Percentiles rank a stretch among this genome's conserved stretches.
These are phyloP conservation scores for Apiospora sp. DNA, from an alignment of 2,329 filamentous ascomycete genomes.

Conservation along the genomic window DNA sequence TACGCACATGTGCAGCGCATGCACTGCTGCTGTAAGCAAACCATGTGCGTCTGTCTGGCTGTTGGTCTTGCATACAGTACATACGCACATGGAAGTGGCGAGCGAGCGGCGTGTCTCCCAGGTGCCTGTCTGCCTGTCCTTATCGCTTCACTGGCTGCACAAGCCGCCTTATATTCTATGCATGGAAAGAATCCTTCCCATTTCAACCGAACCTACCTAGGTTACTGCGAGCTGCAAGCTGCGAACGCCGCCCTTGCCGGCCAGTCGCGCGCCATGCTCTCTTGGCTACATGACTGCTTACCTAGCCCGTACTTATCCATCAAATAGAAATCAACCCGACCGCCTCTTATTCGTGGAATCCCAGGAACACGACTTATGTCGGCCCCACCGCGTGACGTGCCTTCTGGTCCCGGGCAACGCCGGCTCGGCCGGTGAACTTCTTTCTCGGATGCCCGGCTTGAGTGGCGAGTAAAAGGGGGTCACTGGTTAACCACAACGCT, in stretches of 20 bases:
- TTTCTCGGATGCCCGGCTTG: not conserved
- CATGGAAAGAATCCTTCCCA: slow-evolving; percentile 16
- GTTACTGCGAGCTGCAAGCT: not conserved
- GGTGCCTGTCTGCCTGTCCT: not conserved
- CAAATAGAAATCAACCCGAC: not conserved
- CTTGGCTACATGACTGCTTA: not conserved
- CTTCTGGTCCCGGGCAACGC: not conserved
- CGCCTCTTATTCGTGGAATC: slow-evolving; percentile 1
- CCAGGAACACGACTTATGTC: not conserved
- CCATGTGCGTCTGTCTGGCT: not conserved
- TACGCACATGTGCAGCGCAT: not conserved
- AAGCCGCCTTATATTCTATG: not conserved
- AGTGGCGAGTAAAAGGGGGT: not conserved
- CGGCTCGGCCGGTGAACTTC: not conserved
- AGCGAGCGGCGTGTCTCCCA: not conserved
- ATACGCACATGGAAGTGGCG: not conserved
- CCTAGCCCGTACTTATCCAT: not conserved
- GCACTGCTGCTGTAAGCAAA: not conserved
- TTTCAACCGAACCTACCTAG: not conserved
- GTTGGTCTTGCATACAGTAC: not conserved
- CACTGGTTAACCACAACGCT: too few relatives aligned
- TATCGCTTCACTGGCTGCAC: not conserved
- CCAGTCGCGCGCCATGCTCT: too few relatives aligned
- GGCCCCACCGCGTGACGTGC: not conserved
- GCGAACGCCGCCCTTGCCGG: not conserved